Conservation (phyloP, 257 asterid species). For the Agastache rugosa region DNA sequence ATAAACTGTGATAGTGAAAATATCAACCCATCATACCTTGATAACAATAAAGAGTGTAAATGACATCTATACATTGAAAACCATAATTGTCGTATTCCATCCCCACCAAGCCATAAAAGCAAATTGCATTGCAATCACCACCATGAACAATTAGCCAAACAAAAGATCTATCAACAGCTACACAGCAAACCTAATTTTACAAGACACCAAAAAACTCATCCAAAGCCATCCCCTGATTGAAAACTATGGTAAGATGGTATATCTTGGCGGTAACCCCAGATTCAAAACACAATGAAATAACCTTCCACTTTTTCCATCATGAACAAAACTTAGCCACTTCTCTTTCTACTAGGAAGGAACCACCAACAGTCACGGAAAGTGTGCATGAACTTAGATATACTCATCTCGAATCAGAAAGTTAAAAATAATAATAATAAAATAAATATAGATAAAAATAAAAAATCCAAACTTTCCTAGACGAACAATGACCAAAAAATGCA, state of each 20-base stretch:
- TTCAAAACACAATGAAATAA: neutral
- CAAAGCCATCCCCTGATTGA: neutral
- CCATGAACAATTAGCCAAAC: slow-evolving; percentile 24
- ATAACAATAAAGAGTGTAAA: neutral
- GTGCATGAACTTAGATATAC: slow-evolving; percentile 4
- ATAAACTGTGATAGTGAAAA: neutral
- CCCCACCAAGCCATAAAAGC: slow-evolving; percentile 23
- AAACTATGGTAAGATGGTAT: slow-evolving; percentile 1
- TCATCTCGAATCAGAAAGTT: slow-evolving; percentile 16
- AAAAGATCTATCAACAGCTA: slow-evolving; percentile 11
- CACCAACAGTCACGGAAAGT: slow-evolving; percentile 8
- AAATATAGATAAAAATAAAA: too few relatives aligned
- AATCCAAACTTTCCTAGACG: slow-evolving; percentile 13
- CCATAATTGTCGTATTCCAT: neutral
- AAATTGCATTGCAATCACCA: slow-evolving; percentile 9
- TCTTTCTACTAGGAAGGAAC: neutral
- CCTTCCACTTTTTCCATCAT: slow-evolving; percentile 24
- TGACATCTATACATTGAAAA: neutral
- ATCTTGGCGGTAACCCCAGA: slow-evolving; percentile 13
- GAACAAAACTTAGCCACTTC: slow-evolving; percentile 11
- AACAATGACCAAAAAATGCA: slow-evolving; percentile 8
- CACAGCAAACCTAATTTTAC: slow-evolving; percentile 14
- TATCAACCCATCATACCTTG: neutral
- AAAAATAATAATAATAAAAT: too few relatives aligned
- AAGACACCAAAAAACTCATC: too few relatives aligned